Percentiles rank a stretch among this genome's conserved stretches.
These are phyloP conservation scores for Fusarium udum DNA, from an alignment of 2,329 filamentous ascomycete species.

Conservation along the genomic window DNA sequence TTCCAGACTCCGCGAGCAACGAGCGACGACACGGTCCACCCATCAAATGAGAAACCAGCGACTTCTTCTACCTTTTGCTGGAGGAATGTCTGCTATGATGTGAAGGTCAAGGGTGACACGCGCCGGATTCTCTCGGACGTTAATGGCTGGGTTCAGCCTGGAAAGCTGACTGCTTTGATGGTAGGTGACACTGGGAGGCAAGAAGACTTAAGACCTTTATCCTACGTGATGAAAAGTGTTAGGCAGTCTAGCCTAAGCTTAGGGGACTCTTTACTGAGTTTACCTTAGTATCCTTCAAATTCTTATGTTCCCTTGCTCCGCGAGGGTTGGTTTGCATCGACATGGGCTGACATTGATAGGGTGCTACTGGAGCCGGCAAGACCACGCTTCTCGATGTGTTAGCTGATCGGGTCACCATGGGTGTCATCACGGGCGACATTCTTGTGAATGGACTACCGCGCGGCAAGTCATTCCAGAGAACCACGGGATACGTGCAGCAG, in stretches of 20 bases:
- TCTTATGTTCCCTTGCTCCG: too few relatives aligned
- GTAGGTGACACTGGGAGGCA: conserved; percentile 45
- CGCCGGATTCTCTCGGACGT: conserved; percentile 73
- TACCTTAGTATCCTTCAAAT: accelerated
- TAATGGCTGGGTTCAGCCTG: conserved; percentile 77
- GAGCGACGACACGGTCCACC: accelerated
- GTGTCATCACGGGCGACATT: conserved; percentile 85
- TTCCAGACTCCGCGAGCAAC: background rate
- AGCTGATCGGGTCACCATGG: conserved; percentile 83
- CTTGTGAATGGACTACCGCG: conserved; percentile 67
- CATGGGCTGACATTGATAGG: background rate
- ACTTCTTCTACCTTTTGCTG: conserved; percentile 66
- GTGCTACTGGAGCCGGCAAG: conserved; percentile 83
- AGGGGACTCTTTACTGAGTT: background rate
- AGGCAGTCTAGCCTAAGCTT: too few relatives aligned
- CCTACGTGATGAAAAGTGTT: background rate
- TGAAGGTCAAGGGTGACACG: conserved; percentile 70
- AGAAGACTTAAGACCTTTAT: background rate
- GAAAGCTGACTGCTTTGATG: conserved; percentile 75
- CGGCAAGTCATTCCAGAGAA: conserved; percentile 82
- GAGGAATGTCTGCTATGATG: conserved; percentile 76
- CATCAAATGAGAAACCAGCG: background rate
- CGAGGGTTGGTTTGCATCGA: conserved; percentile 52
- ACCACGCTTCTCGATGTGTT: conserved; percentile 85
- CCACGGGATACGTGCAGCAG: conserved; percentile 88